Conservation (phyloP, 202 grass and related monocot genomes). For the Zizania palustris region DNA sequence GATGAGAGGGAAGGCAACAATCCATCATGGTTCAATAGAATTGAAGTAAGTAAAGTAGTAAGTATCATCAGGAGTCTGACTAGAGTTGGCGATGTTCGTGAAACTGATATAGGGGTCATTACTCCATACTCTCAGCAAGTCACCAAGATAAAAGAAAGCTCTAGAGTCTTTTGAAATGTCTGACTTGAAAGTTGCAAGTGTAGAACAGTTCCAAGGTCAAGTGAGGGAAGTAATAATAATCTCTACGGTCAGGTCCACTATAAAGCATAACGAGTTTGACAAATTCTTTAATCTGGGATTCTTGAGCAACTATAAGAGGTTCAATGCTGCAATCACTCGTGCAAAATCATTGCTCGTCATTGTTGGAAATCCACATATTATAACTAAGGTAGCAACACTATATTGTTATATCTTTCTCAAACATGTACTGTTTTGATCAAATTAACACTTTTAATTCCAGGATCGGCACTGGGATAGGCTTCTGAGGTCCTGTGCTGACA, state of each 20-base stretch:
- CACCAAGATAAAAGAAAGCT: constrained; percentile 73
- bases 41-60: constrained; percentile 88
- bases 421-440: constrained; percentile 1
- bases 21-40: constrained; percentile 96
- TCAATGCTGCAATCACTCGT: constrained; percentile 89
- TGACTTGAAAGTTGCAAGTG: constrained; percentile 80
- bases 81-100: constrained; percentile 44
- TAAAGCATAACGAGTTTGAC: constrained; percentile 86
- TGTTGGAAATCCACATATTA: constrained; percentile 87
- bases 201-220: constrained; percentile 94
- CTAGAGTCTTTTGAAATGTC: constrained; percentile 73
- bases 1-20: constrained; percentile 97
- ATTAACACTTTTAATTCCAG: constrained; percentile 45
- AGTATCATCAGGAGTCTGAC: constrained; percentile 75
- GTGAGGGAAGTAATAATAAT: constrained; percentile 90
- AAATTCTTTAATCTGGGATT: constrained; percentile 78
- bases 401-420: too few species aligned
- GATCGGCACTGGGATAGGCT: constrained; percentile 87
- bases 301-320: constrained; percentile 74
- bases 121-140: constrained; percentile 94
- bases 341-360: constrained; percentile 87
- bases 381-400: constrained; percentile 91
- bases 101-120: constrained; percentile 81
- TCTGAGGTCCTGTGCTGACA: constrained; percentile 74
- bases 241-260: constrained; percentile 88